Base-by-base conservation (phyloP, 2,329 filamentous ascomycete genomes). In the Metarhizium guizhouense region DNA sequence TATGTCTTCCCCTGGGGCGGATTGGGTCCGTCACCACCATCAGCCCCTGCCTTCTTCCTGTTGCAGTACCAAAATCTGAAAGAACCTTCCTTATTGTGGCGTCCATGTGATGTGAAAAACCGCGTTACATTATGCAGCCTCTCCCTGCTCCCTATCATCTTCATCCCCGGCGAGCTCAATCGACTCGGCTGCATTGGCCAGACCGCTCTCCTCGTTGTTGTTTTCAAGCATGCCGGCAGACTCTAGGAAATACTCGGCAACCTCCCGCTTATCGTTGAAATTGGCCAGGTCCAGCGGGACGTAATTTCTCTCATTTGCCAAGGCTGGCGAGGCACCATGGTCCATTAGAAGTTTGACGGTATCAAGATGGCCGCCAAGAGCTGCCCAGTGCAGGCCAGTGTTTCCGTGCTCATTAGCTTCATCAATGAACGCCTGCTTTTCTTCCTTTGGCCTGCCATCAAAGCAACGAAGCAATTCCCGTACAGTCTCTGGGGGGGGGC, bases 331-430 rank as follows among this genome's bases (percentile, higher is more conserved):
- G 1, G 91, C 91, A 2, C 90, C 91, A 3, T 83, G 77, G 48
- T 85, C 83, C 2, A 96, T 77, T 13, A 99, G 79, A 0, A 84
- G 73, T 74, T 92, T 88, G 6, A 96, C 90, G 3, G 85, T 82
- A 6, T 86, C 82, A 3, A 97, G 75, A 65, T 96, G 92, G 1
- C 92, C 92, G 54, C 95, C 94, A 55, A 96, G 75, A 0, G 90
- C 88, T 0, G 93, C 93, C 92, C 92, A 97, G 73, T 99, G 94
- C 56, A 99, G 76, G 0, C 90, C 83, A 1, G 93, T 96, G 74
- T 96, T 97, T 48, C 91, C 92, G 49, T 88, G 86, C 59, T 84
- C 76, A 66, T 99, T 99, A 58, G 81, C 77, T 2, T 79, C 75
- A 63, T 90, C 87, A 29, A 91, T 70, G 61, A 86, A 83, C 0